Evolutionary conservation across 257 asterid species (phyloP), one percentile per base, ranked within the genome.

Genomic region (Lantana camara): DNA sequence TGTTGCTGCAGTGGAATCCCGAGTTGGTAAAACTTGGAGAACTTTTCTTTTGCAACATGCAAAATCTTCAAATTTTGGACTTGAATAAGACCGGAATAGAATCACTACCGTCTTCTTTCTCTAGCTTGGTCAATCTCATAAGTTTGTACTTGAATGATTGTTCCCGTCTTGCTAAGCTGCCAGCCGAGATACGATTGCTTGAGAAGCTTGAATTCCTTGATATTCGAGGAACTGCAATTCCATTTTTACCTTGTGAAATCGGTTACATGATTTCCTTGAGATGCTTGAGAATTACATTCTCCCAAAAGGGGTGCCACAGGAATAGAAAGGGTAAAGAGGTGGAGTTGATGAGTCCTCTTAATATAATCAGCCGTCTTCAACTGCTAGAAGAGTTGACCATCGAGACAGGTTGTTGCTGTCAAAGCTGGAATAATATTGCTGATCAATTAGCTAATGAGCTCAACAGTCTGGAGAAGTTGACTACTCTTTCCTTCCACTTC

Each of bases 151-250:
- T 69, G 40, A 60, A 69, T 41, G 49, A 22, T 50, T 69, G 74
- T 60, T 14, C 68, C 21, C 23, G 9, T 24, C 68, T 69, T 23
- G 29, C 4, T 20, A 29, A 19, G 17, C 47, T 69, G 42, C 68
- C 74, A 29, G 7, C 14, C 15, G 46, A 59, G 27, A n/a, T 69
- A 10, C 41, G 30, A 27, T 1, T 1, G 38, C 57, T 69, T 0
- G 2, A 23, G 45, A 56, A 64, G 57, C 63, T 71, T 20, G 63
- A 71, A 41, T 32, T 71, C 5, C 62, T 71, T 41, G 71, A 71
- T 49, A 64, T 64, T 49, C 57, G 76, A 1, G 57, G 76, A 13
- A 71, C 71, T 27, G 57, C 63, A 6, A 57, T 71, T 19, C 24
- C 10, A 5, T 0, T 5, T 2, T 57, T 71, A 7, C 67, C 72